These are phyloP conservation scores for Leccinum subgranulosum DNA, from an alignment of 768 basidiomycete species.

Conservation along the genomic window DNA sequence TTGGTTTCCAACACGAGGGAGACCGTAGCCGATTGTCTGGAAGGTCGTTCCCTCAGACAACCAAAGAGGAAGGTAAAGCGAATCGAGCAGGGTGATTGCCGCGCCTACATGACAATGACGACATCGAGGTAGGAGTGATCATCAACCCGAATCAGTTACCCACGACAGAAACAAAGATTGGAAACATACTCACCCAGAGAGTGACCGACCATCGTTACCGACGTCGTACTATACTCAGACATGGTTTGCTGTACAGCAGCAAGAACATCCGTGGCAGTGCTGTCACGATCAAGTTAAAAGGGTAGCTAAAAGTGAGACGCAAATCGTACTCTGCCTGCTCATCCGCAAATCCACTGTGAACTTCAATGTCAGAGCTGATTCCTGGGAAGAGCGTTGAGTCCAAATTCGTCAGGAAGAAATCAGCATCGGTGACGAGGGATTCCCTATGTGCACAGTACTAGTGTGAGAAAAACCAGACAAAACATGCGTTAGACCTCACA, in stretches of 20 bases:
- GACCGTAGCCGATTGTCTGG: slow-evolving; percentile 21
- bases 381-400: slow-evolving; percentile 49
- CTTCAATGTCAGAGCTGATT: slow-evolving; percentile 37
- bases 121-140: neutral
- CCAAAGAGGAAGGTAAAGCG: neutral
- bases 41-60: neutral
- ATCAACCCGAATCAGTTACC: neutral
- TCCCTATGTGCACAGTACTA: slow-evolving; percentile 19
- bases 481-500: slow-evolving; percentile 19
- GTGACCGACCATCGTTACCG: slow-evolving; percentile 46
- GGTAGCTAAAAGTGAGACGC: neutral
- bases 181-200: slow-evolving; percentile 32
- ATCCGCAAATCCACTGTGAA: slow-evolving; percentile 46
- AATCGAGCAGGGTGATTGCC: slow-evolving; percentile 29
- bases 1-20: neutral
- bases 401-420: slow-evolving; percentile 35
- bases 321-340: slow-evolving; percentile 42
- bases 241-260: slow-evolving; percentile 43
- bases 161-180: neutral
- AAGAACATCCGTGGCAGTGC: slow-evolving; percentile 40
- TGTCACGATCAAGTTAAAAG: slow-evolving; percentile 7
- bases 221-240: slow-evolving; percentile 25
- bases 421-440: slow-evolving; percentile 40
- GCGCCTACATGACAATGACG: slow-evolving; percentile 33
- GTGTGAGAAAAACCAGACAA: neutral